A percentile compares a stretch with the other conserved stretches of the same genome.
These are phyloP conservation scores for Penicillium cinerascens DNA, from an alignment of 495 filamentous ascomycete species.

Conservation along the genomic window DNA sequence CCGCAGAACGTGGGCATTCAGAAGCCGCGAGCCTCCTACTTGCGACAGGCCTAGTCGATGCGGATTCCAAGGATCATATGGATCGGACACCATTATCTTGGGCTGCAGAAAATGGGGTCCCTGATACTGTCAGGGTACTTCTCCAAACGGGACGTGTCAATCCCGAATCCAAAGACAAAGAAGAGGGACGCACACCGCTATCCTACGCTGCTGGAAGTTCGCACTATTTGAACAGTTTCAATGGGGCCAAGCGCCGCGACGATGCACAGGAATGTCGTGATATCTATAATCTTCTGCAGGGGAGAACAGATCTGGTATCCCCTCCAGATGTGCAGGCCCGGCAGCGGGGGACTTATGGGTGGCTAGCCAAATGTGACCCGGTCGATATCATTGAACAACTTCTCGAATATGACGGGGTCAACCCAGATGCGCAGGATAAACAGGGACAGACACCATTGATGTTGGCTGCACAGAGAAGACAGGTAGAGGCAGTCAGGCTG, in stretches of 20 bases:
- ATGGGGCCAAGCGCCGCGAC: background rate
- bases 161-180: background rate
- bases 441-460: background rate
- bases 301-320: background rate
- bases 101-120: background rate
- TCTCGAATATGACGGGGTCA: background rate
- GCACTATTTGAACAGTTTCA: background rate
- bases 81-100: background rate
- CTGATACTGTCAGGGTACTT: background rate
- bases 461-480: background rate
- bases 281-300: background rate
- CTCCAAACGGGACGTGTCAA: background rate
- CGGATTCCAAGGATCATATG: background rate
- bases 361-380: background rate
- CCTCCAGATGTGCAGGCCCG: background rate
- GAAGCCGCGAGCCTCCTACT: background rate
- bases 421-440: constrained; percentile 1
- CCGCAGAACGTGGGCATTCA: background rate
- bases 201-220: background rate
- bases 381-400: constrained; percentile 2
- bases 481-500: constrained; percentile 1
- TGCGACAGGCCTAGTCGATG: background rate
- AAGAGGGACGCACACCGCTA: background rate
- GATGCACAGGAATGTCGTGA: too few species aligned
- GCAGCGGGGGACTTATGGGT: too few species aligned